Evolutionary conservation across 441 rosid genomes (phyloP).

Genomic region (Adansonia rubrostipa): DNA sequence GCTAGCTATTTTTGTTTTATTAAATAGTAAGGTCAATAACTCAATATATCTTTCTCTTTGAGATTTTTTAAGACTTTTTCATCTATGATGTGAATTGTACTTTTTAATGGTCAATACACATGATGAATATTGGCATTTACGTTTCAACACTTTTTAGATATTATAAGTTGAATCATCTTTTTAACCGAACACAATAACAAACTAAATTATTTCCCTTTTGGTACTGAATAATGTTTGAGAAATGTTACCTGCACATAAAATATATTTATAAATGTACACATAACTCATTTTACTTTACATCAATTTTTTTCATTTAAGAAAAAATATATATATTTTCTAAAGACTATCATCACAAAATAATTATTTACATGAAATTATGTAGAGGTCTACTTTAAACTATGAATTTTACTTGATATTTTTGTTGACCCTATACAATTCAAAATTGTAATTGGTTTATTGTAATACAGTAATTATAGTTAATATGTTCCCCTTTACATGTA

Average conservation of each 20-base stretch:
- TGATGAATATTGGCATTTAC: not conserved
- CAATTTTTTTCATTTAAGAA: too few relatives aligned
- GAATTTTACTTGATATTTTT: too few relatives aligned
- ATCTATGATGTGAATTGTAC: not conserved
- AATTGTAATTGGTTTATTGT: too few relatives aligned
- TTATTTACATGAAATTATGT: too few relatives aligned
- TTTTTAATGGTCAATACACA: slow-evolving; percentile 1
- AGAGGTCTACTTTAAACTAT: too few relatives aligned
- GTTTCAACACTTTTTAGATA: not conserved
- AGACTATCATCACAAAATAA: too few relatives aligned
- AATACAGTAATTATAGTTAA: too few relatives aligned
- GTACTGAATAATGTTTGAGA: not conserved
- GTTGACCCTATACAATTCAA: too few relatives aligned
- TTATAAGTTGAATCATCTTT: not conserved
- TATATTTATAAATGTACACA: too few relatives aligned
- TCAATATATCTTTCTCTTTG: not conserved
- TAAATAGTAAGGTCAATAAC: not conserved
- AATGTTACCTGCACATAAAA: too few relatives aligned
- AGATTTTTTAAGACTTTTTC: not conserved
- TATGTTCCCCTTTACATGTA: too few relatives aligned
- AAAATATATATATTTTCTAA: too few relatives aligned
- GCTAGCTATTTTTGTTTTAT: not conserved
- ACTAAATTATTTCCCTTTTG: not conserved
- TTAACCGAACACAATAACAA: not conserved
- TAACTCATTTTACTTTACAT: not conserved